phyloP scores from a whole-genome alignment of 768 basidiomycete species.

The Boletus vinaceobasis region DNA sequence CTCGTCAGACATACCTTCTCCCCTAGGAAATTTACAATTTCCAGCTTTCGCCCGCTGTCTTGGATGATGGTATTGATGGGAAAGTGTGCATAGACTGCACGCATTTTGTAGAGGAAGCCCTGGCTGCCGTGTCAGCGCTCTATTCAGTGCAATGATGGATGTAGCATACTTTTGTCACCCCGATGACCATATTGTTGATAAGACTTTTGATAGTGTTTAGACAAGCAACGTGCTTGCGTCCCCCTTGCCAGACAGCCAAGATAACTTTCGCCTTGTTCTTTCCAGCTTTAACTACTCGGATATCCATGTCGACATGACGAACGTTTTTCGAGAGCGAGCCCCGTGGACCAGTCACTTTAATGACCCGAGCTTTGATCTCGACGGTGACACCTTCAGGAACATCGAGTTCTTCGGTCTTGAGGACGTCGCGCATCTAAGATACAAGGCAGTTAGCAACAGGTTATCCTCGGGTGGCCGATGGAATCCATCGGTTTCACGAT shows the following conservation, averaged over 20 bases:
- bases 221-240: conserved; percentile 98
- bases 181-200: conserved; percentile 96
- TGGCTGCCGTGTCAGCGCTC: conserved; percentile 29
- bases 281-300: conserved; percentile 69
- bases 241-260: conserved; percentile 97
- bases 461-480: conserved; percentile 31
- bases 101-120: conserved; percentile 99
- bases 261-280: conserved; percentile 72
- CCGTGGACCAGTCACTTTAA: conserved; percentile 89
- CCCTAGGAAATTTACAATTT: conserved; percentile 94
- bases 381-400: conserved; percentile 86
- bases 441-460: conserved; percentile 22
- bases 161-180: conserved; percentile 81
- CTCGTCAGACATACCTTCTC: conserved; percentile 65
- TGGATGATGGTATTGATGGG: conserved; percentile 98
- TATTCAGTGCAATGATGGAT: background rate
- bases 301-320: conserved; percentile 93
- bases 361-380: conserved; percentile 84
- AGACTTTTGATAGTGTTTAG: conserved; percentile 92
- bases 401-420: conserved; percentile 89
- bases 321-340: conserved; percentile 91
- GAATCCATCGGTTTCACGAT: conserved; percentile 36
- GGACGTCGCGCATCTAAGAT: conserved; percentile 84
- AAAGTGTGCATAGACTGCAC: conserved; percentile 99
- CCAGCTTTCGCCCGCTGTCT: conserved; percentile 63